Conservation (phyloP, 2,329 filamentous ascomycete genomes). For the Paecilomyces sp. region DNA sequence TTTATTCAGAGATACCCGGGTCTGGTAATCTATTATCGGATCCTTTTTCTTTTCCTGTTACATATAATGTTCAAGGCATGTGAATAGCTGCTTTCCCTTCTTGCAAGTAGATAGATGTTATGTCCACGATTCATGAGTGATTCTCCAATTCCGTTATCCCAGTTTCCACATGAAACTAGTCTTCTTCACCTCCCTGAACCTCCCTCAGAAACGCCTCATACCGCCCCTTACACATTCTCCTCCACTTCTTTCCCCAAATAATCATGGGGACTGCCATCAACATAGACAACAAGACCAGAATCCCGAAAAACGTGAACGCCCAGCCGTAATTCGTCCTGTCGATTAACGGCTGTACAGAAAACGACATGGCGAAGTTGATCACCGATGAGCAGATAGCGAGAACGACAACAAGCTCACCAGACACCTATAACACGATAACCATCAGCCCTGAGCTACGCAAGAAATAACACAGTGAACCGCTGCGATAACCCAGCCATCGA, state of each 20-base stretch:
- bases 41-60: too few relatives aligned
- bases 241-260: conserved; percentile 27
- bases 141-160: too few relatives aligned
- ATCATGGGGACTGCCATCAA: conserved; percentile 18
- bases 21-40: not conserved
- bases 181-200: not conserved
- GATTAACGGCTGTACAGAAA: conserved; percentile 34
- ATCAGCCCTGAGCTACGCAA: too few relatives aligned
- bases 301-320: conserved; percentile 29
- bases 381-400: conserved; percentile 28
- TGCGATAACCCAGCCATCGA: too few relatives aligned
- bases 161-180: not conserved
- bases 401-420: conserved; percentile 31
- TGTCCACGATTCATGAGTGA: not conserved
- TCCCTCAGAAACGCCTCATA: not conserved
- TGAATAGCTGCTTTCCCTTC: too few relatives aligned
- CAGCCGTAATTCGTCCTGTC: conserved; percentile 25
- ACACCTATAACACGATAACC: conserved; percentile 15
- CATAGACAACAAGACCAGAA: conserved; percentile 19
- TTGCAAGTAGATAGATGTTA: too few relatives aligned
- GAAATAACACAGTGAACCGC: too few relatives aligned
- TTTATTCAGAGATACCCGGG: not conserved
- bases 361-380: conserved; percentile 31
- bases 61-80: too few relatives aligned
- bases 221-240: conserved; percentile 7